Base-by-base conservation (phyloP, 2,329 filamentous ascomycete genomes). In the Fusarium hainanense region DNA sequence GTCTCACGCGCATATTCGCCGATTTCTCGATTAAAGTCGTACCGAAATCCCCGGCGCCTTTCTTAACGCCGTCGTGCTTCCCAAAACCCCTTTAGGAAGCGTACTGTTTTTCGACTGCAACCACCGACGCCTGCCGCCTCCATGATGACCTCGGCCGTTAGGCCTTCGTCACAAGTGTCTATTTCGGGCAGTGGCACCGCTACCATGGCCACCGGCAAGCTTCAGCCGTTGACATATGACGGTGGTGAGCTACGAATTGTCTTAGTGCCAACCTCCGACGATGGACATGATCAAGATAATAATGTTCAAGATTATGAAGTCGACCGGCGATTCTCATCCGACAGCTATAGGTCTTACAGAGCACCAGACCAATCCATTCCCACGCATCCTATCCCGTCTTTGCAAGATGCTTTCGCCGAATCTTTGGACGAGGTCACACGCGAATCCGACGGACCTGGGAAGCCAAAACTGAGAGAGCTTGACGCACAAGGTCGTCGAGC, bases 341-440 rank as follows among this genome's bases (percentile, higher is more conserved):
- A 75, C 41, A 71, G 69, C 27, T 71, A 71, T 37, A 71, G 68
- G 67, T 71, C 69, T 48, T 71, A 71, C 32, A 69, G 54, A 34
- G 69, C 57, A 13, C 69, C 69, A 21, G 51, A 71, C 34, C 71
- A 74, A 51, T 71, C 68, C 41, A 78, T 79, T 46, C 79, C 79
- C 16, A 69, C 71, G 14, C 93, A 97, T 76, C 93, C 93, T 9
- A 90, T 96, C 54, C 82, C 88, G 18, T 86, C 87, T 30, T 92
- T 96, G 88, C 93, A 96, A 78, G 88, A 87, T 66, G 92, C 93
- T 66, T 96, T 97, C 77, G 90, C 92, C 73, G 93, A 96, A 80
- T 95, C 92, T 3, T 88, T 96, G 72, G 82, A 89, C 60, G 93
- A 96, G 76, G 90, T 90, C 34, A 88, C 88, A 16, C 82, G 83